Percentiles rank a stretch among this genome's conserved stretches.
phyloP scores from a whole-genome alignment of 1,139 yeast species.

The Debaryomycetaceae sp. region DNA sequence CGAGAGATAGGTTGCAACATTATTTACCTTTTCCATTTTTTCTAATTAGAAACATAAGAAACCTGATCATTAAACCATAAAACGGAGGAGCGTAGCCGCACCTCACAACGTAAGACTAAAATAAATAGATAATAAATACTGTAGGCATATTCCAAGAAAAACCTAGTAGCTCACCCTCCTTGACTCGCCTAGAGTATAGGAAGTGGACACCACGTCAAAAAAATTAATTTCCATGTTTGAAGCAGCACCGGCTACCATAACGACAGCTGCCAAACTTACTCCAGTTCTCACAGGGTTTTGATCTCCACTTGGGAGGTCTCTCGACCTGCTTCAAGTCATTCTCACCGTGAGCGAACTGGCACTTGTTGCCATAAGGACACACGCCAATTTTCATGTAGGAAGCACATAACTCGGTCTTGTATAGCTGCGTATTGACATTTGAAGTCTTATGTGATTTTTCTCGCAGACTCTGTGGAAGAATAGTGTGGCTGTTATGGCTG shows the following conservation, averaged over 20 bases:
- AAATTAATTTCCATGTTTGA: conserved; percentile 58
- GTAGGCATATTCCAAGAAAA: background rate
- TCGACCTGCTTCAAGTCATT: conserved; percentile 70
- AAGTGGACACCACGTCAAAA: background rate
- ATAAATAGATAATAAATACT: too few relatives aligned
- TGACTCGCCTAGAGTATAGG: background rate
- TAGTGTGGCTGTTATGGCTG: background rate
- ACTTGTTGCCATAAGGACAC: conserved; percentile 87
- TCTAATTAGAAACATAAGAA: background rate
- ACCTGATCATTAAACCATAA: background rate
- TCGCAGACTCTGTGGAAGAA: background rate
- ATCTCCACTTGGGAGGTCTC: conserved; percentile 83
- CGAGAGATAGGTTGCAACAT: too few relatives aligned
- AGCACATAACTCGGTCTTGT: conserved; percentile 88
- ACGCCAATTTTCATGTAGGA: conserved; percentile 67
- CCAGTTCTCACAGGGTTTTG: conserved; percentile 92
- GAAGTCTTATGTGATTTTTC: conserved; percentile 9
- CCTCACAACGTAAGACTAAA: background rate
- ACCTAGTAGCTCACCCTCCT: background rate
- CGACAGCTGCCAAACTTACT: conserved; percentile 76
- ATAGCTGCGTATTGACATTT: conserved; percentile 63
- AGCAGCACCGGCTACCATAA: conserved; percentile 89
- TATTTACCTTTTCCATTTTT: background rate
- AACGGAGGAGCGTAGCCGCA: background rate
- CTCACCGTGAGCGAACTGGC: conserved; percentile 93